Evolutionary conservation across 163 green algal genomes (phyloP).

Genomic region (Scenedesmus sp.): DNA sequence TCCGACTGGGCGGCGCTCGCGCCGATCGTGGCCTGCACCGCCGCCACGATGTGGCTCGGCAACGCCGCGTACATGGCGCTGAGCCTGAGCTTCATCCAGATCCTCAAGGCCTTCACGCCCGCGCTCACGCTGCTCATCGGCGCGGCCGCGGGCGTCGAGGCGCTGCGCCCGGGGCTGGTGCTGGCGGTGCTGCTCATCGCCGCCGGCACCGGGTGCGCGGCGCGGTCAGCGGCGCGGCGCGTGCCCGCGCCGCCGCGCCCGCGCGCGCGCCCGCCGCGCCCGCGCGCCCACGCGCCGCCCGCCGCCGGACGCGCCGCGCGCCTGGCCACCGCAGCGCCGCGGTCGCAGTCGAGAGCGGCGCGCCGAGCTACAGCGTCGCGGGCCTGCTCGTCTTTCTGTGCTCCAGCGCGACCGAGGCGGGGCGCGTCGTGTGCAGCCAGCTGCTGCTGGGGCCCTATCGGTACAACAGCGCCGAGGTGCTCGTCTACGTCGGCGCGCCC

Average conservation of each 20-base stretch:
- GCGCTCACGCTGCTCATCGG: conserved; percentile 70
- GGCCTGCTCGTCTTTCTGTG: conserved; percentile 55
- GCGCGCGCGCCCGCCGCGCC: too few relatives aligned
- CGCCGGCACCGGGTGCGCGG: conserved; percentile 63
- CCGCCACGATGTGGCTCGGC: conserved; percentile 61
- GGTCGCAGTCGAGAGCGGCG: conserved; percentile 56
- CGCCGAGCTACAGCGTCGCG: conserved; percentile 46
- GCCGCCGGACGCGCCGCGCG: too few relatives aligned
- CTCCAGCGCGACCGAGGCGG: conserved; percentile 53
- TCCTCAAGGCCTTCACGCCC: conserved; percentile 72
- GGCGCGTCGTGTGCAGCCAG: conserved; percentile 55
- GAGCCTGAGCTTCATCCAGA: conserved; percentile 89
- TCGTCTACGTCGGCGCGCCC: conserved; percentile 74
- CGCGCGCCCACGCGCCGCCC: too few relatives aligned
- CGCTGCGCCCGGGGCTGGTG: conserved; percentile 49
- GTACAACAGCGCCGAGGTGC: conserved; percentile 64
- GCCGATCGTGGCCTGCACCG: conserved; percentile 49
- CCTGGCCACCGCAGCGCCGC: conserved; percentile 46
- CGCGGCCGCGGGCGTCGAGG: conserved; percentile 67
- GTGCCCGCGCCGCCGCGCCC: too few relatives aligned
- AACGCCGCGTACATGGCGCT: conserved; percentile 86
- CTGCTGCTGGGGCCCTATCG: conserved; percentile 48
- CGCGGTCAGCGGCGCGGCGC: too few relatives aligned
- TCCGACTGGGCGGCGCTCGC: conserved; percentile 22
- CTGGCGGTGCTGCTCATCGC: conserved; percentile 77